Conservation (phyloP, 1,284 basidiomycete species). For the Boletus mariae region DNA sequence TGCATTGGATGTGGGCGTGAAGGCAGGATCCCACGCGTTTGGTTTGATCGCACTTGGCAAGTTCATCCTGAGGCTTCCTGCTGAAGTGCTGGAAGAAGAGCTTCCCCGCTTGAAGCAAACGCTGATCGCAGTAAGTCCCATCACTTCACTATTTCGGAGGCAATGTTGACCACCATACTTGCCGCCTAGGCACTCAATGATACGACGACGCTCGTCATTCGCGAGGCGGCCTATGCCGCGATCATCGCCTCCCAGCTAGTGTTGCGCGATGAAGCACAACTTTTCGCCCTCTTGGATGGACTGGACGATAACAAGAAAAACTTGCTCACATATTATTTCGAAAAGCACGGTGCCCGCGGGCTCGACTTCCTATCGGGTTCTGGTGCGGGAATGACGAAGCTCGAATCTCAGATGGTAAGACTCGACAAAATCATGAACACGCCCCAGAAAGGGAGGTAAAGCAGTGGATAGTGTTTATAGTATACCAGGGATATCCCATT, state of each 20-base stretch:
- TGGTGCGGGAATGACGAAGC: constrained; percentile 50
- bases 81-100: constrained; percentile 82
- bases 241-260: constrained; percentile 80
- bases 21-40: constrained; percentile 69
- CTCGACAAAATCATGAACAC: constrained; percentile 73
- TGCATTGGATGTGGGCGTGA: constrained; percentile 45
- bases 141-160: neutral
- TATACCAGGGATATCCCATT: neutral
- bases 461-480: constrained; percentile 4
- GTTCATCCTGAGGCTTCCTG: constrained; percentile 72
- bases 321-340: constrained; percentile 78
- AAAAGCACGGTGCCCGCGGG: constrained; percentile 72
- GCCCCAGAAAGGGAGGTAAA: constrained; percentile 37
- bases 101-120: constrained; percentile 68
- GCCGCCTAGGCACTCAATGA: constrained; percentile 64
- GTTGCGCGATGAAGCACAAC: constrained; percentile 72
- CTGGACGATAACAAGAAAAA: constrained; percentile 84
- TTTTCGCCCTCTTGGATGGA: constrained; percentile 74
- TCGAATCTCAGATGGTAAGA: constrained; percentile 73
- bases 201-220: constrained; percentile 64
- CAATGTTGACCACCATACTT: neutral
- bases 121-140: constrained; percentile 56
- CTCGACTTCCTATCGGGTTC: constrained; percentile 30
- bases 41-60: constrained; percentile 77
- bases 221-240: constrained; percentile 74